Conservation (phyloP, 306 rosid species). For the Pterocarpus santalinus region DNA sequence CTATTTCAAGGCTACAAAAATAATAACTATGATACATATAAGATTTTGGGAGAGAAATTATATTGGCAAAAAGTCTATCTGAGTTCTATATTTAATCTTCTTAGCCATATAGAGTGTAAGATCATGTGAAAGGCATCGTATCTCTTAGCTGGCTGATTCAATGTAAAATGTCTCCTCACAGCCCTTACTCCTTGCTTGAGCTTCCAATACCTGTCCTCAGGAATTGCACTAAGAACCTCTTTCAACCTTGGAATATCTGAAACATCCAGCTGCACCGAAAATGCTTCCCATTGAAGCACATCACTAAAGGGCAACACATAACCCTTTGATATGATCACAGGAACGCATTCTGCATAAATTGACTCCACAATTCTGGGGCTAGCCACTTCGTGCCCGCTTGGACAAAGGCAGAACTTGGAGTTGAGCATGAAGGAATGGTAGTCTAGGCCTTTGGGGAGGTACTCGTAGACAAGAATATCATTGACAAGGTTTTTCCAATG, state of each 20-base stretch:
- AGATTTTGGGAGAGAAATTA: neutral
- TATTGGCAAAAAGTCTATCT: slow-evolving; percentile 28
- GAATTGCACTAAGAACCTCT: slow-evolving; percentile 61
- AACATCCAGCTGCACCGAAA: slow-evolving; percentile 67
- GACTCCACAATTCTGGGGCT: slow-evolving; percentile 91
- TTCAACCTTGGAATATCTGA: slow-evolving; percentile 73
- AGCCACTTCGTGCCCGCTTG: slow-evolving; percentile 89
- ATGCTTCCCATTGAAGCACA: slow-evolving; percentile 77
- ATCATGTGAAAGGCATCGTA: slow-evolving; percentile 83
- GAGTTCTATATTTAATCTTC: slow-evolving; percentile 69
- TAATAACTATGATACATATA: neutral
- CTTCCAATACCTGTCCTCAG: slow-evolving; percentile 59
- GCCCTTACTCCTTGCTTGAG: slow-evolving; percentile 67
- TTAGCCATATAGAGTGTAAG: slow-evolving; percentile 78
- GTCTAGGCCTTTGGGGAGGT: slow-evolving; percentile 69
- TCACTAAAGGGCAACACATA: slow-evolving; percentile 74
- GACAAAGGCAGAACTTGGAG: slow-evolving; percentile 87
- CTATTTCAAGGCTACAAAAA: neutral
- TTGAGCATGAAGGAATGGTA: slow-evolving; percentile 75
- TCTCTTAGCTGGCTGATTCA: slow-evolving; percentile 73
- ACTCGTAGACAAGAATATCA: slow-evolving; percentile 63
- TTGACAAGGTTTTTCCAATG: slow-evolving; percentile 70
- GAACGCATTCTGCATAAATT: slow-evolving; percentile 81
- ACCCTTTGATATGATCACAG: slow-evolving; percentile 63
- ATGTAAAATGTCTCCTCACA: slow-evolving; percentile 73